phyloP scores from a whole-genome alignment of 352 stramenopile species.

The Thraustochytrium striatum region DNA sequence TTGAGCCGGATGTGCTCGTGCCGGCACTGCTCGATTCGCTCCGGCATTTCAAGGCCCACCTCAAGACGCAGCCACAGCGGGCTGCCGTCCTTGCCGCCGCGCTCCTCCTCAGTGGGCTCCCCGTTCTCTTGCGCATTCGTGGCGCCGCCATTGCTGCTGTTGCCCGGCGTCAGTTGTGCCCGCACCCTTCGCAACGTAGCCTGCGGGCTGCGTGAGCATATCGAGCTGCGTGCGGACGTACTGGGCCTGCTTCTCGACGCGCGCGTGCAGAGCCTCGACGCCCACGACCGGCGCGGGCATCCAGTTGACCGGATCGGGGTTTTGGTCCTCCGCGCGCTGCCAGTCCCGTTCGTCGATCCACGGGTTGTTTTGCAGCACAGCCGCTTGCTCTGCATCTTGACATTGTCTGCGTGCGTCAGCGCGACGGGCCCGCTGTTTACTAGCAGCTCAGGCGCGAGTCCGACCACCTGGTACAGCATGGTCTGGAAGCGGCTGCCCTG shows the following conservation, averaged over 20 bases:
- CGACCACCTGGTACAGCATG: slow-evolving; percentile 44
- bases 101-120: background rate
- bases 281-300: slow-evolving; percentile 15
- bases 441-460: slow-evolving; percentile 29
- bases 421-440: slow-evolving; percentile 9
- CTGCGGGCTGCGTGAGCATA: slow-evolving; percentile 3
- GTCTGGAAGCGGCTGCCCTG: slow-evolving; percentile 36
- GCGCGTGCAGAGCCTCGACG: slow-evolving; percentile 22
- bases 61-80: slow-evolving; percentile 32
- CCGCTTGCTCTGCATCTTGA: slow-evolving; percentile 36
- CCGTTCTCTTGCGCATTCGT: background rate
- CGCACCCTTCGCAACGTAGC: background rate
- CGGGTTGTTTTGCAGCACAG: slow-evolving; percentile 41
- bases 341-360: slow-evolving; percentile 40
- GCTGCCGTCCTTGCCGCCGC: background rate
- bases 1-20: slow-evolving; percentile 46
- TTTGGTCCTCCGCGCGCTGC: slow-evolving; percentile 37
- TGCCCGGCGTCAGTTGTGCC: background rate
- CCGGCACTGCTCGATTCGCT: slow-evolving; percentile 41
- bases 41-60: background rate
- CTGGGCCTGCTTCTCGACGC: slow-evolving; percentile 16
- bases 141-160: background rate
- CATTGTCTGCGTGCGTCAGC: slow-evolving; percentile 10
- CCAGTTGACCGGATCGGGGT: slow-evolving; percentile 42
- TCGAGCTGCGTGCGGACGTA: slow-evolving; percentile 45